phyloP scores from a whole-genome alignment of 106 monocot species.

The Dendrobium catenatum region DNA sequence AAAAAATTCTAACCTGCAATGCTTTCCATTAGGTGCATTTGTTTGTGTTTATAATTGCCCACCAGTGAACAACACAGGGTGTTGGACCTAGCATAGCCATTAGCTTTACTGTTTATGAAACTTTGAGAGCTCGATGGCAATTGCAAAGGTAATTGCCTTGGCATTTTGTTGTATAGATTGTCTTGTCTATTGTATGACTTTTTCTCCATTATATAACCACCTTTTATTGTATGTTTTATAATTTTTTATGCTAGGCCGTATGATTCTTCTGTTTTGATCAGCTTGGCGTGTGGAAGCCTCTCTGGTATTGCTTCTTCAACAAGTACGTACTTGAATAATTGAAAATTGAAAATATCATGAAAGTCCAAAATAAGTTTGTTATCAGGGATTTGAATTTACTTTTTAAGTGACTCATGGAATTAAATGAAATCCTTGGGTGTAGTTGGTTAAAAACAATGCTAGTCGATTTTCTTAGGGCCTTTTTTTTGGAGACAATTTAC shows the following conservation, averaged over 20 bases:
- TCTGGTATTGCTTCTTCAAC: constrained; percentile 95
- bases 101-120: constrained; percentile 87
- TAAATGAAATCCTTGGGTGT: neutral
- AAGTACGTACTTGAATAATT: constrained; percentile 24
- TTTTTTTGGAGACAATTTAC: neutral
- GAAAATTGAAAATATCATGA: neutral
- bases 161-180: neutral
- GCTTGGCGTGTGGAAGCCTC: constrained; percentile 76
- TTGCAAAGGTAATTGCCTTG: constrained; percentile 45
- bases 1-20: neutral
- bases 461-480: neutral
- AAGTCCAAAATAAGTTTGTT: neutral
- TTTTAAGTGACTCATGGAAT: neutral
- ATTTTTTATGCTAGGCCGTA: constrained; percentile 40
- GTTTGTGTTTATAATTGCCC: constrained; percentile 5
- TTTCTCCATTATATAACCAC: neutral
- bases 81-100: constrained; percentile 91
- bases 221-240: neutral
- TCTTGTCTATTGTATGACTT: neutral
- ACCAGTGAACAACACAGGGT: constrained; percentile 46
- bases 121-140: constrained; percentile 63
- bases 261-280: constrained; percentile 56
- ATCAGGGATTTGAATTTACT: neutral
- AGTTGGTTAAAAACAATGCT: neutral
- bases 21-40: neutral